phyloP scores from a whole-genome alignment of 2,329 filamentous ascomycete species.

The Magnaporthiopsis incrustans region DNA sequence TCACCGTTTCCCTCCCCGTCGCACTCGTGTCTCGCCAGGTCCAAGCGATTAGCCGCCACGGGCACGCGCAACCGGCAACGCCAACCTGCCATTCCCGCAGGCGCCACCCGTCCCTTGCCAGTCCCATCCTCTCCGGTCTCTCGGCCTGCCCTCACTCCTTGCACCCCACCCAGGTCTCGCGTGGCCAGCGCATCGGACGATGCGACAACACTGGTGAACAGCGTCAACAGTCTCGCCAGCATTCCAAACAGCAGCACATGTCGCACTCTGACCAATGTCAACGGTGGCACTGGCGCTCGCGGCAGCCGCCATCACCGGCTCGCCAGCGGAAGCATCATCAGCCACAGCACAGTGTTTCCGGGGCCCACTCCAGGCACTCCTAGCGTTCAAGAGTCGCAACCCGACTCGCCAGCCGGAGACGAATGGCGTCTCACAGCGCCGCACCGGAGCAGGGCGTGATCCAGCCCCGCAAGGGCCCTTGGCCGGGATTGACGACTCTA shows the following conservation, averaged over 20 bases:
- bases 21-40: background rate
- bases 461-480: background rate
- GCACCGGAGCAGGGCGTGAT: background rate
- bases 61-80: background rate
- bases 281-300: background rate
- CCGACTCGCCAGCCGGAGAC: background rate
- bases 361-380: background rate
- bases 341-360: background rate
- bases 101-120: background rate
- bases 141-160: background rate
- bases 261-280: background rate
- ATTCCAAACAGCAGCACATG: background rate
- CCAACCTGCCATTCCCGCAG: background rate
- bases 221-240: conserved; percentile 5
- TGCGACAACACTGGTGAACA: conserved; percentile 5
- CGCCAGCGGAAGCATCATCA: background rate
- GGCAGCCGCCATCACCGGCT: background rate
- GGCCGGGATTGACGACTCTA: background rate
- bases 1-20: background rate
- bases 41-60: background rate
- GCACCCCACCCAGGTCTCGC: background rate
- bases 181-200: background rate
- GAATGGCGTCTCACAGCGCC: background rate
- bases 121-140: background rate
- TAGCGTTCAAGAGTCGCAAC: background rate